Evolutionary conservation across 306 rosid genomes (phyloP), one percentile per base, ranked within the genome.

Genomic region (Quercus mongolica): DNA sequence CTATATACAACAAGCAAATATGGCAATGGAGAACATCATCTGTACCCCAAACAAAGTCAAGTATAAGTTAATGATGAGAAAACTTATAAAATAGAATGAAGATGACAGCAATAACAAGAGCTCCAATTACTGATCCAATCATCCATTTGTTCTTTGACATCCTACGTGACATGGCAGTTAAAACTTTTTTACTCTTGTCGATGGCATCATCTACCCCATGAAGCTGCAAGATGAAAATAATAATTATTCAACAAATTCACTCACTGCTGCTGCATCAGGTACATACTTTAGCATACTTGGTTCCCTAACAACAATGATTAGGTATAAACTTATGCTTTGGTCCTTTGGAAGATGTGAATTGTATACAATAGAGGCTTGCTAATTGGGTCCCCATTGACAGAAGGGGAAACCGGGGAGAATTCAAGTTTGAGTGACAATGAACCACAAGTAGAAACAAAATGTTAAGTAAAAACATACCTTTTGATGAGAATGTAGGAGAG

Each of bases 121-220:
- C 97, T 81, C 94, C 97, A 41, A 93, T 80, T 62, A 88, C 25
- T 64, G 97, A 83, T 78, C 88, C 88, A 35, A 88, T 10, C 4
- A 93, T 88, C 97, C 97, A 93, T 83, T 93, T 93, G 88, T 93
- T 88, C 83, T 89, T 87, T 46, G 92, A 84, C 76, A 93, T 91
- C 86, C 94, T 93, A 76, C 89, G 71, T 6, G 94, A 91, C 96
- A 93, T 93, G 75, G 94, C 80, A 44, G 90, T 84, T 33, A 93
- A 79, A 57, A 91, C 91, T 81, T 73, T 91, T 80, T 93, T 93
- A 77, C 97, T 93, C 89, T 93, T 93, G 90, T 93, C 97, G 21
- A 93, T 93, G 83, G 94, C 96, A 61, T 93, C 94, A 54, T 93
- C 97, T 57, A 93, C 77, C 56, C 89, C 92, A 56, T 91, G 88